These are phyloP conservation scores for Trichoderma oligosporum DNA, from an alignment of 2,329 filamentous ascomycete genomes.

Conservation along the genomic window DNA sequence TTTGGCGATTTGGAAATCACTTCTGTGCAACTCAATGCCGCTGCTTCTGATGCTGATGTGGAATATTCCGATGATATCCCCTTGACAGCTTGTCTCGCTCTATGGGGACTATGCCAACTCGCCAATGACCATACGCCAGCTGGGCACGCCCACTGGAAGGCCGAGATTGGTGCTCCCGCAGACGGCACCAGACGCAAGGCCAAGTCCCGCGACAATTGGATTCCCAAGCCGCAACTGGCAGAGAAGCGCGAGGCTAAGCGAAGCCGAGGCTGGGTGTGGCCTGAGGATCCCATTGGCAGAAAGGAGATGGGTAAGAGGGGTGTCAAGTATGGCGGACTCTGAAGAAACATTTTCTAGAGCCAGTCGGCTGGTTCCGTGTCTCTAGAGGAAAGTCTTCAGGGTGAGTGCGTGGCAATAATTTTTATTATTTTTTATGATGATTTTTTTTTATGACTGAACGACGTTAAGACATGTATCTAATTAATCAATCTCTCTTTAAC, in stretches of 20 bases:
- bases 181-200: slow-evolving; percentile 69
- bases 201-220: slow-evolving; percentile 68
- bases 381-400: too few relatives aligned
- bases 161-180: slow-evolving; percentile 71
- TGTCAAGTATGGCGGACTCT: slow-evolving; percentile 49
- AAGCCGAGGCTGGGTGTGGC: slow-evolving; percentile 69
- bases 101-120: slow-evolving; percentile 75
- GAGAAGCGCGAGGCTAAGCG: slow-evolving; percentile 76
- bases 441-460: slow-evolving; percentile 2
- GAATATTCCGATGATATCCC: slow-evolving; percentile 35
- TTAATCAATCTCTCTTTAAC: slow-evolving; percentile 1
- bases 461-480: background rate
- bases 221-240: slow-evolving; percentile 66
- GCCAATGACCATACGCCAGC: slow-evolving; percentile 53
- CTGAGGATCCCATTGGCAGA: slow-evolving; percentile 67
- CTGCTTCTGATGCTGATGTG: slow-evolving; percentile 29
- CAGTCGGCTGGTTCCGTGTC: slow-evolving; percentile 7
- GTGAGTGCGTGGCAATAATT: too few relatives aligned
- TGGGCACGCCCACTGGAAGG: slow-evolving; percentile 60
- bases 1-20: slow-evolving; percentile 85
- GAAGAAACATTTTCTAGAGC: background rate
- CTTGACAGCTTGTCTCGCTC: slow-evolving; percentile 67
- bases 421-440: background rate
- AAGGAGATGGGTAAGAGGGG: slow-evolving; percentile 68
- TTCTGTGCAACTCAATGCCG: slow-evolving; percentile 54